phyloP scores from a whole-genome alignment of 352 stramenopile genomes.

The Lagenidium sp. region DNA sequence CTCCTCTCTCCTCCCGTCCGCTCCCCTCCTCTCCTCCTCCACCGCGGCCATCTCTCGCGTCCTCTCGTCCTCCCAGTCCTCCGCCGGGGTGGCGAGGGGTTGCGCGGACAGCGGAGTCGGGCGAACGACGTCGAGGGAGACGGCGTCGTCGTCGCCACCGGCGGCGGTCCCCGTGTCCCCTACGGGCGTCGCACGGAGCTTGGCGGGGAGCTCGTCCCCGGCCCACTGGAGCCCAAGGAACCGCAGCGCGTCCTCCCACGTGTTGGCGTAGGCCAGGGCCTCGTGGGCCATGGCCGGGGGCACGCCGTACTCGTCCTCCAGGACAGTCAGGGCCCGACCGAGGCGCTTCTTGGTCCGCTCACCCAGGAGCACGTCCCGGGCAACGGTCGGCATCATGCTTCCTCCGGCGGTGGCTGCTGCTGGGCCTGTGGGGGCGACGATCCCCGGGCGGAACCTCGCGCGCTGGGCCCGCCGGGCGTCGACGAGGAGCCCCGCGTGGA shows the following conservation, averaged over 20 bases:
- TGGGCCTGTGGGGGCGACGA: too few relatives aligned
- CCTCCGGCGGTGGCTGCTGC: too few relatives aligned
- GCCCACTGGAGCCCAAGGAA: conserved; percentile 50
- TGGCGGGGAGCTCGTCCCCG: conserved; percentile 40
- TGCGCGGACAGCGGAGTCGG: too few relatives aligned
- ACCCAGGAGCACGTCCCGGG: conserved; percentile 11
- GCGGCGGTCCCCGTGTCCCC: background rate
- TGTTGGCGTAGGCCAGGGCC: conserved; percentile 49
- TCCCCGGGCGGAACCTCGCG: conserved; percentile 29
- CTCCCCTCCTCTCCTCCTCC: conserved; percentile 1
- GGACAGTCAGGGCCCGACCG: conserved; percentile 23
- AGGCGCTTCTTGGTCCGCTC: conserved; percentile 48
- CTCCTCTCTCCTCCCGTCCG: background rate
- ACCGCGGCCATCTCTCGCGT: background rate
- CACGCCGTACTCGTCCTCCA: conserved; percentile 46
- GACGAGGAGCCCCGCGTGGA: conserved; percentile 32
- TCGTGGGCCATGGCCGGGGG: conserved; percentile 19
- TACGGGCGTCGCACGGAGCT: conserved; percentile 25
- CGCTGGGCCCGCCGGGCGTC: conserved; percentile 21
- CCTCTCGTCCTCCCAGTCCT: too few relatives aligned
- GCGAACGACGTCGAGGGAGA: conserved; percentile 26
- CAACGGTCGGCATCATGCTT: too few relatives aligned
- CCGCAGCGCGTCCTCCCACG: conserved; percentile 51
- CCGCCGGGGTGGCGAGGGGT: background rate
- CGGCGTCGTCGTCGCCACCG: conserved; percentile 12